Evolutionary conservation across 23 red algal species (phyloP).

Genomic region (Gracilaria caudata): DNA sequence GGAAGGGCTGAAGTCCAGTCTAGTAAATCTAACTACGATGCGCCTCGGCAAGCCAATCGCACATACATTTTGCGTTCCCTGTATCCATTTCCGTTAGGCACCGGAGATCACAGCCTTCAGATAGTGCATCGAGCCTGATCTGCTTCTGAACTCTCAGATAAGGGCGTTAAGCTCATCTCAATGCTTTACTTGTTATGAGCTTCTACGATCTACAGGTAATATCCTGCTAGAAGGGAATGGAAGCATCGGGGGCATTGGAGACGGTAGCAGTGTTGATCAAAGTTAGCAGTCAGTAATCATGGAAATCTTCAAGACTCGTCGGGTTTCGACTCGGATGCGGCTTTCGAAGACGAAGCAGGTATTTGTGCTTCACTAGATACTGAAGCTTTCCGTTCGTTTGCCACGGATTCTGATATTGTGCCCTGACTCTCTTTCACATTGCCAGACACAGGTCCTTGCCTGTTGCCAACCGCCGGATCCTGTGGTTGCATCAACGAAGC

Average conservation of each 20-base stretch:
- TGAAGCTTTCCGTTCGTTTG: background rate
- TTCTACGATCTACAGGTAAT: background rate
- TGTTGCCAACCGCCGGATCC: background rate
- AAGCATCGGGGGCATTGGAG: background rate
- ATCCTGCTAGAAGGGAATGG: background rate
- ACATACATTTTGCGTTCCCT: too few relatives aligned
- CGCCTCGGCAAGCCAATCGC: too few relatives aligned
- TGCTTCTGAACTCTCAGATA: background rate
- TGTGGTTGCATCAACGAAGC: slow-evolving; percentile 13
- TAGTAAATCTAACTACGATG: too few relatives aligned
- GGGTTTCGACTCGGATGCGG: background rate
- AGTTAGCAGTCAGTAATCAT: slow-evolving; percentile 29
- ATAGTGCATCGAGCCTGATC: too few relatives aligned
- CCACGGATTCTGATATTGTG: background rate
- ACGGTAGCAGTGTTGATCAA: background rate
- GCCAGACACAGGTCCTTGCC: background rate
- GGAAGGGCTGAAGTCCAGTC: too few relatives aligned
- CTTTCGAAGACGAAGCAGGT: background rate
- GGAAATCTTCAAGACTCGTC: background rate
- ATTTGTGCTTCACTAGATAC: background rate
- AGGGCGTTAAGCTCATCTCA: background rate
- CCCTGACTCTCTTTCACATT: background rate
- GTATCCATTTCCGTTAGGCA: too few relatives aligned
- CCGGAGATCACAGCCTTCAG: too few relatives aligned
- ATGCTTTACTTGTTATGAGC: background rate